These are phyloP conservation scores for Scopulariopsis brevicaulis DNA, from an alignment of 2,329 filamentous ascomycete genomes.

Conservation along the genomic window DNA sequence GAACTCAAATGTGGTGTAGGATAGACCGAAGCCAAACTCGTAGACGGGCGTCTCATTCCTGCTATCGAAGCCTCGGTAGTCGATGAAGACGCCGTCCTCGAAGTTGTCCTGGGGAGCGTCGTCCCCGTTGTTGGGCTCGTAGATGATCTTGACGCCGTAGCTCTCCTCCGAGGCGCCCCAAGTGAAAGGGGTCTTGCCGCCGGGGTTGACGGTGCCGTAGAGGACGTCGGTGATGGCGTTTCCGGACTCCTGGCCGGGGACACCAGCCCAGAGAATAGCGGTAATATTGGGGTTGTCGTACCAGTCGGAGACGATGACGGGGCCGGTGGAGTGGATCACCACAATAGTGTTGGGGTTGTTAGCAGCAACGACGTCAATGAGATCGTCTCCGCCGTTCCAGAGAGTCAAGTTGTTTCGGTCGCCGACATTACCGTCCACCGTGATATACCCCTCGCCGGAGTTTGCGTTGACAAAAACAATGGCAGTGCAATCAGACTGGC, in stretches of 20 bases:
- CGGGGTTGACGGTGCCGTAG: conserved; percentile 71
- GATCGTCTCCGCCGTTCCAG: conserved; percentile 69
- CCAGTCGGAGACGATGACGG: conserved; percentile 67
- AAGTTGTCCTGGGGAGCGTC: conserved; percentile 62
- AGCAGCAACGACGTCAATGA: conserved; percentile 71
- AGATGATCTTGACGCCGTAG: conserved; percentile 59
- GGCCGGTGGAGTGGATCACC: conserved; percentile 75
- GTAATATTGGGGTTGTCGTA: conserved; percentile 68
- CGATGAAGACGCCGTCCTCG: conserved; percentile 68
- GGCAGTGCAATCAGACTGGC: conserved; percentile 53
- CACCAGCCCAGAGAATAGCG: conserved; percentile 71
- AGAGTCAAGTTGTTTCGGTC: conserved; percentile 89
- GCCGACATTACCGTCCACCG: conserved; percentile 69
- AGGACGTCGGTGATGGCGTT: conserved; percentile 70
- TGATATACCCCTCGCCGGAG: conserved; percentile 79
- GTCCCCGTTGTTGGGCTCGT: conserved; percentile 56
- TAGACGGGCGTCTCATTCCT: conserved; percentile 53
- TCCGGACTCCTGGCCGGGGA: conserved; percentile 76
- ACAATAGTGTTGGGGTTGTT: conserved; percentile 83
- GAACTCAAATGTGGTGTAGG: conserved; percentile 70
- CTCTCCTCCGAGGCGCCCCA: conserved; percentile 57
- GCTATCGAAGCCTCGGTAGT: conserved; percentile 56
- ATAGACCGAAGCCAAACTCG: conserved; percentile 73
- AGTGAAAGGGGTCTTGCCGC: conserved; percentile 70
- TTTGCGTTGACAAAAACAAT: conserved; percentile 87